Conservation (phyloP, 805 yeast genomes). For the Kodamaea neixiangensis region DNA sequence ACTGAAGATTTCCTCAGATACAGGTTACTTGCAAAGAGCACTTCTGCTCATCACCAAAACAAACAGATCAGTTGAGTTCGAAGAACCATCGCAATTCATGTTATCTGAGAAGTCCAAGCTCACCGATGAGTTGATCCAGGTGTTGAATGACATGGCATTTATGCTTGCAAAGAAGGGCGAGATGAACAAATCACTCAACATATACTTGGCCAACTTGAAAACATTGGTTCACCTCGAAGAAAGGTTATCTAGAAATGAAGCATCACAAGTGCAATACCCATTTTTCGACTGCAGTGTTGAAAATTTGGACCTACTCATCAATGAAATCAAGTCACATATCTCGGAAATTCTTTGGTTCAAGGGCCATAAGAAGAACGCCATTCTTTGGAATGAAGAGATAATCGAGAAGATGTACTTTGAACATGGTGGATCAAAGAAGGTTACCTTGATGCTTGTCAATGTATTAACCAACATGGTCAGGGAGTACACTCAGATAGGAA, state of each 20-base stretch:
- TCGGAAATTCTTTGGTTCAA: constrained; percentile 45
- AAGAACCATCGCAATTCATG: constrained; percentile 27
- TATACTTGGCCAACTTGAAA: constrained; percentile 39
- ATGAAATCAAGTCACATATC: constrained; percentile 40
- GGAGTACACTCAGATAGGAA: constrained; percentile 33
- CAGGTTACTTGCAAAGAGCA: constrained; percentile 31
- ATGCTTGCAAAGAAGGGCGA: constrained; percentile 23
- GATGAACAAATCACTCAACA: constrained; percentile 31
- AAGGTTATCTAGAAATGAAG: constrained; percentile 16
- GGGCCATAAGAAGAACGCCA: constrained; percentile 39
- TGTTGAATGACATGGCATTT: constrained; percentile 38
- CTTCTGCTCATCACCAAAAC: constrained; percentile 34
- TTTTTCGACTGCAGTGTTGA: constrained; percentile 35
- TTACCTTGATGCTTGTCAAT: constrained; percentile 28
- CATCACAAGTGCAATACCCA: constrained; percentile 34
- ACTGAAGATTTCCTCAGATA: constrained; percentile 28
- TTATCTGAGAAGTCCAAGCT: constrained; percentile 28
- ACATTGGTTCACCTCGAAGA: constrained; percentile 22
- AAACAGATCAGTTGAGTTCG: constrained; percentile 19
- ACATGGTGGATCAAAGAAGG: constrained; percentile 27
- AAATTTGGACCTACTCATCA: constrained; percentile 29
- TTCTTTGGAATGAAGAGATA: constrained; percentile 45
- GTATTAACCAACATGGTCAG: constrained; percentile 33
- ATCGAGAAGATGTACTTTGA: constrained; percentile 36
- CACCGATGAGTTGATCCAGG: constrained; percentile 39